Evolutionary conservation across 2,329 filamentous ascomycete genomes (phyloP).

Genomic region (Apiospora malaysiana): DNA sequence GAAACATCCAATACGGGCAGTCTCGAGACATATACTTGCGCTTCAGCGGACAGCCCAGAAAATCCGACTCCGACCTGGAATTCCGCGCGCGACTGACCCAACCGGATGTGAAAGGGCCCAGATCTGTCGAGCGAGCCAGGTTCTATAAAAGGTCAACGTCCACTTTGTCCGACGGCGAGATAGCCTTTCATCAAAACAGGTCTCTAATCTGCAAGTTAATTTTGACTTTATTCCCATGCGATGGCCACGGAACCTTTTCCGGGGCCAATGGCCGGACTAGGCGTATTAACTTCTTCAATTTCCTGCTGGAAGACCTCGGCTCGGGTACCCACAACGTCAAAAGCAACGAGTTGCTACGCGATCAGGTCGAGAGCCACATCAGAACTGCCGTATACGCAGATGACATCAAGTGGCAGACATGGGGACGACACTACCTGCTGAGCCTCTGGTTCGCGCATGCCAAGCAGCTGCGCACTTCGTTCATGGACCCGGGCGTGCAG

Average conservation of each 20-base stretch:
- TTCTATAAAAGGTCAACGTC: not conserved
- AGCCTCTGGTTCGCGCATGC: slow-evolving; percentile 62
- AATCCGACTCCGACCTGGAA: not conserved
- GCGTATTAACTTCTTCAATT: slow-evolving; percentile 42
- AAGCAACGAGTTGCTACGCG: slow-evolving; percentile 52
- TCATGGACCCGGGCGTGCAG: slow-evolving; percentile 65
- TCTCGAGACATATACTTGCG: slow-evolving; percentile 60
- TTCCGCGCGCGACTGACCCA: not conserved
- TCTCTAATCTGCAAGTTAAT: slow-evolving; percentile 25
- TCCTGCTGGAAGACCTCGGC: slow-evolving; percentile 42
- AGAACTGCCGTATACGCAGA: slow-evolving; percentile 49
- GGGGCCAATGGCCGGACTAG: slow-evolving; percentile 56
- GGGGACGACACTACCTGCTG: slow-evolving; percentile 65
- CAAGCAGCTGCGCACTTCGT: slow-evolving; percentile 64
- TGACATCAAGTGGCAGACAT: slow-evolving; percentile 49
- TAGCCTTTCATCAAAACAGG: not conserved
- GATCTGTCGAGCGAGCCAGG: not conserved
- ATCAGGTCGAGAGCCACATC: slow-evolving; percentile 60
- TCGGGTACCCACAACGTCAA: slow-evolving; percentile 43
- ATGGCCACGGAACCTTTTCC: slow-evolving; percentile 52
- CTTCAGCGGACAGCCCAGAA: slow-evolving; percentile 25
- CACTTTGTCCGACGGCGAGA: not conserved
- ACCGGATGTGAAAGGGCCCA: not conserved
- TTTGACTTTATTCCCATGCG: slow-evolving; percentile 35
- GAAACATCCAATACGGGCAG: slow-evolving; percentile 66